A percentile compares a stretch with the other conserved stretches of the same genome.
Evolutionary conservation across 2,329 filamentous ascomycete species (phyloP).

Genomic region (Aureobasidium vineae): DNA sequence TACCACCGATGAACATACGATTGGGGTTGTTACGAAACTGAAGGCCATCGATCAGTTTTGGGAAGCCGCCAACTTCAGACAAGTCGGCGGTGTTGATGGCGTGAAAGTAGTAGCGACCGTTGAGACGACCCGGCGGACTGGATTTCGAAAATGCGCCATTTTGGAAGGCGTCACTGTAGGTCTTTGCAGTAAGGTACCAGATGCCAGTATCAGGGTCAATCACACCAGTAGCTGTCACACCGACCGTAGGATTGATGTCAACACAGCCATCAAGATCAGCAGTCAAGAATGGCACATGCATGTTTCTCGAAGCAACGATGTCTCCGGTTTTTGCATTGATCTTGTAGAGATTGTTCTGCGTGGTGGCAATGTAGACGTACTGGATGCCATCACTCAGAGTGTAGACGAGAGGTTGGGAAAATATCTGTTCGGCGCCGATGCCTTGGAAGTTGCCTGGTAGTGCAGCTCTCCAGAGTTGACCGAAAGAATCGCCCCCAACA

Average conservation of each 20-base stretch:
- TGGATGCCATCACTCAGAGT: conserved; percentile 42
- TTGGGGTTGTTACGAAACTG: conserved; percentile 49
- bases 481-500: conserved; percentile 56
- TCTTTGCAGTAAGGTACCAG: conserved; percentile 52
- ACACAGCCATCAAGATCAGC: conserved; percentile 50
- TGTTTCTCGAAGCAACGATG: conserved; percentile 42
- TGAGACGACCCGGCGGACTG: conserved; percentile 42
- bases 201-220: conserved; percentile 53
- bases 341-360: conserved; percentile 59
- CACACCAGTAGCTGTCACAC: conserved; percentile 52
- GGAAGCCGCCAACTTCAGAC: conserved; percentile 41
- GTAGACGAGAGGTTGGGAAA: conserved; percentile 53
- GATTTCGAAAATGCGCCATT: conserved; percentile 30
- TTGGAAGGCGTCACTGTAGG: conserved; percentile 46
- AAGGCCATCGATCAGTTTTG: conserved; percentile 46
- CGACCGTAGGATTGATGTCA: conserved; percentile 50
- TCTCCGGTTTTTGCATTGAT: conserved; percentile 49
- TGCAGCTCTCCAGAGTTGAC: conserved; percentile 53
- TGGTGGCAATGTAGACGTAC: conserved; percentile 57
- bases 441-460: conserved; percentile 56
- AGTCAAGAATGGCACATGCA: conserved; percentile 51
- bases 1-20: conserved; percentile 50
- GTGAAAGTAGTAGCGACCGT: conserved; percentile 49
- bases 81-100: conserved; percentile 50
- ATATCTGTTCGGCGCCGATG: conserved; percentile 52